These are phyloP conservation scores for Thinopyrum elongatum DNA, from an alignment of 176 grass and related monocot genomes.

Conservation along the genomic window DNA sequence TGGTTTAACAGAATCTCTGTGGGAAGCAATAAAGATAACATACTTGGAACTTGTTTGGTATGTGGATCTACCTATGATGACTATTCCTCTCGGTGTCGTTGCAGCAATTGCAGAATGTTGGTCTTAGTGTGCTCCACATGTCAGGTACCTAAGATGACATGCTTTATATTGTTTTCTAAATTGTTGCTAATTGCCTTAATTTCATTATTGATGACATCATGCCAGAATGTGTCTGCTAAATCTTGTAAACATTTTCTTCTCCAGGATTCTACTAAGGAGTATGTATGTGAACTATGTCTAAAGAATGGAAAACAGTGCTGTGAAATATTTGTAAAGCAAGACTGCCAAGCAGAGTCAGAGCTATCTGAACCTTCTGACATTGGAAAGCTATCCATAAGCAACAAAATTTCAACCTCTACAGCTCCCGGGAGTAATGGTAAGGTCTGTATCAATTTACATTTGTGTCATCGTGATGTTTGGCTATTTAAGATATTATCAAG, in stretches of 20 bases:
- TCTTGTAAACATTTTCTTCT: slow-evolving; percentile 5
- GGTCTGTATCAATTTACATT: slow-evolving; percentile 67
- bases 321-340: slow-evolving; percentile 29
- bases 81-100: slow-evolving; percentile 73
- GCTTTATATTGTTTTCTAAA: neutral
- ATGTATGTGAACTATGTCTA: slow-evolving; percentile 76
- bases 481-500: neutral
- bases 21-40: slow-evolving; percentile 56
- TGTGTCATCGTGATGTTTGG: neutral
- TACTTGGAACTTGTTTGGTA: slow-evolving; percentile 73
- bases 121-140: slow-evolving; percentile 70
- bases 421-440: slow-evolving; percentile 67
- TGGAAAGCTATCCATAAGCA: slow-evolving; percentile 15
- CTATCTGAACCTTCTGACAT: slow-evolving; percentile 28
- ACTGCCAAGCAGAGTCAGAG: slow-evolving; percentile 23
- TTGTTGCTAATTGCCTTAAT: slow-evolving; percentile 14
- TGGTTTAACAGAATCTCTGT: slow-evolving; percentile 64
- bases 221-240: neutral
- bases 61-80: slow-evolving; percentile 77
- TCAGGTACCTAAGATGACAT: slow-evolving; percentile 39
- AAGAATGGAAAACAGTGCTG: slow-evolving; percentile 51
- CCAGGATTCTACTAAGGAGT: slow-evolving; percentile 46
- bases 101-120: slow-evolving; percentile 80
- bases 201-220: neutral
- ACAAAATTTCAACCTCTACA: slow-evolving; percentile 23